Evolutionary conservation across 345 rosid species (phyloP), one percentile per base, ranked within the genome.

Genomic region (Gynandropsis gynandra): DNA sequence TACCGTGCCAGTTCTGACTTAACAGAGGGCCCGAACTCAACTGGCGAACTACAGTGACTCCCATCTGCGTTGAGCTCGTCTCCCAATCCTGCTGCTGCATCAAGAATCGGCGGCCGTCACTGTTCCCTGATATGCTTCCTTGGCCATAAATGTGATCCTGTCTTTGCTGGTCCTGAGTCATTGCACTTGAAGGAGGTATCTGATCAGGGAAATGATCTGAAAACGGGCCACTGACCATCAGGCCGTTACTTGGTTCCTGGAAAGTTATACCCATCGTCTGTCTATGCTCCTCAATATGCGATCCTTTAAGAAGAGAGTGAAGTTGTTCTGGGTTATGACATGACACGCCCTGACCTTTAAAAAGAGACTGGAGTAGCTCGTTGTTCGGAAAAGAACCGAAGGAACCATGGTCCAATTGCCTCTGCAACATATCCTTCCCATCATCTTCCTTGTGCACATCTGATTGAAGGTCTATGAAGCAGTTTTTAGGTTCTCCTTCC

Each of bases 361-460:
- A 80, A 36, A 92, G 52, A 37, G 95, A 87, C 41, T 83, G 98
- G 55, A 92, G 95, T 37, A 87, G 70, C 59, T 88, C 95, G 71
- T 71, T 82, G 69, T 67, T 73, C 46, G 78, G 74, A 71, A 72
- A 85, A 39, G 87, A 65, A 49, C 63, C 63, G 63, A 76, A 76
- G 29, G 29, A 24, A 57, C 66, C 74, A 64, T 67, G 77, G 51
- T 67, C 57, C 47, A 74, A 42, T 54, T 80, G 87, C 50, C 62
- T 57, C 35, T 62, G 86, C 53, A 77, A 66, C 72, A 78, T 64
- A 75, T 58, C 64, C 56, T 76, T 71, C 50, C 74, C 55, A 16
- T 27, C 52, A 47, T 56, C 77, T 52, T 42, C 76, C 66, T 63
- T 75, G 42, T 42, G 70, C 74, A 77, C 71, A 43, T 72, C 57